Base-by-base conservation (phyloP, 805 yeast species). In the Starmerella potacharoeniae region DNA sequence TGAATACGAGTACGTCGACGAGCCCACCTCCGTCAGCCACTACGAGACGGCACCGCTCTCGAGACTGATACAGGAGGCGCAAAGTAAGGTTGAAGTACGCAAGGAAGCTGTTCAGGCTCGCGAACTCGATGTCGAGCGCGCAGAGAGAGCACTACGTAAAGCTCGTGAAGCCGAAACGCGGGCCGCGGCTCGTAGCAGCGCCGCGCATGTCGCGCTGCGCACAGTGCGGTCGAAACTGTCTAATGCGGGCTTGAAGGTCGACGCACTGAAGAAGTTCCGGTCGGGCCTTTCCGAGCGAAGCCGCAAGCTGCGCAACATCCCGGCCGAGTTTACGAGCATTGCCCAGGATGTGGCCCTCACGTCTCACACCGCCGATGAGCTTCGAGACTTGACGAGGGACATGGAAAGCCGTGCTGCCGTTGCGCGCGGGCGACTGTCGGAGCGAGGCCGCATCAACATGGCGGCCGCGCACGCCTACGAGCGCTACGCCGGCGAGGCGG, bases 321-420 rank as follows among this genome's bases (percentile, higher is more conserved):
- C 45, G 5, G 45, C 22, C 4, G 36, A 30, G 17, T 31, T 30
- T 22, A n/a, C n/a, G 36, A 28, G 8, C 14, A 29, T 11, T 7
- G 36, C 22, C 13, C 22, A 31, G 11, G 47, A 29, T 36, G 22
- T 43, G 8, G n/a, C 36, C 6, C 10, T 7, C 7, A 22, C 7
- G 8, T 5, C 11, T 4, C 47, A 10, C 17, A 6, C 47, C 2
- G 36, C 35, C 17, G 36, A 43, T 2, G 47, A 43, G 36, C 36
- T 43, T 2, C 22, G 36, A 7, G 22, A 31, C 6, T 17, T 43
- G 11, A 14, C 36, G 5, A n/a, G 31, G 6, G 36, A 43, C 7
- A 85, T 93, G 50, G 91, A 91, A 70, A 85, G 84, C 66, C 86
- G 88, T 64, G 96, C 97, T 0, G 73, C 85, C 60, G 97, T 90